Conservation (phyloP, 2,329 filamentous ascomycete genomes). For the Aaosphaeria pasadenensis region DNA sequence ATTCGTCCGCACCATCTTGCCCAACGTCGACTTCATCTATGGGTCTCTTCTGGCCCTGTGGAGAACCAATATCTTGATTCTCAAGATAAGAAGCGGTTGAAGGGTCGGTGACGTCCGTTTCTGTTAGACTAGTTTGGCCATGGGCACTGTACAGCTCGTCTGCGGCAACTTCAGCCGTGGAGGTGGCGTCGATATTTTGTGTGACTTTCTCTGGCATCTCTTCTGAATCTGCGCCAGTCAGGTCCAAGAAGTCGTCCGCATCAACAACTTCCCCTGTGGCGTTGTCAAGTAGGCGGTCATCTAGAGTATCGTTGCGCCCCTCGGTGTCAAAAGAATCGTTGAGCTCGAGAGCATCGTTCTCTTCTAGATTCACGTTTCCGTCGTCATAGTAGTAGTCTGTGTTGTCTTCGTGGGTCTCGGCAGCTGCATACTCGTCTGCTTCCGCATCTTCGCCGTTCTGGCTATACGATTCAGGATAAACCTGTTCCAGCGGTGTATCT, state of each 20-base stretch:
- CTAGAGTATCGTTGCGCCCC: too few relatives aligned
- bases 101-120: too few relatives aligned
- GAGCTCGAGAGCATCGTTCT: too few relatives aligned
- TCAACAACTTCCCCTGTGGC: slow-evolving; percentile 3
- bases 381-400: slow-evolving; percentile 1
- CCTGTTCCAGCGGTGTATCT: too few relatives aligned
- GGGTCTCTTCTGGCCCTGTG: slow-evolving; percentile 31
- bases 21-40: slow-evolving; percentile 31
- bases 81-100: slow-evolving; percentile 1
- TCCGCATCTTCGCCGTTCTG: background rate
- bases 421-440: background rate
- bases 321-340: too few relatives aligned
- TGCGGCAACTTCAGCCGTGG: too few relatives aligned
- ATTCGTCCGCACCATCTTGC: slow-evolving; percentile 20
- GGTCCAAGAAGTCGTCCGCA: slow-evolving; percentile 16
- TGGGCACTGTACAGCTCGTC: too few relatives aligned
- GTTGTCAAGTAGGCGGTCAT: too few relatives aligned
- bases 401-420: background rate
- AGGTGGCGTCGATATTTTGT: too few relatives aligned
- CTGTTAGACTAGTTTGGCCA: too few relatives aligned
- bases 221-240: background rate
- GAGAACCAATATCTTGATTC: slow-evolving; percentile 15
- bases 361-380: background rate
- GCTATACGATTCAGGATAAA: too few relatives aligned
- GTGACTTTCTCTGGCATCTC: too few relatives aligned